Evolutionary conservation across 345 rosid genomes (phyloP).

Genomic region (Pugionium dolabratum): DNA sequence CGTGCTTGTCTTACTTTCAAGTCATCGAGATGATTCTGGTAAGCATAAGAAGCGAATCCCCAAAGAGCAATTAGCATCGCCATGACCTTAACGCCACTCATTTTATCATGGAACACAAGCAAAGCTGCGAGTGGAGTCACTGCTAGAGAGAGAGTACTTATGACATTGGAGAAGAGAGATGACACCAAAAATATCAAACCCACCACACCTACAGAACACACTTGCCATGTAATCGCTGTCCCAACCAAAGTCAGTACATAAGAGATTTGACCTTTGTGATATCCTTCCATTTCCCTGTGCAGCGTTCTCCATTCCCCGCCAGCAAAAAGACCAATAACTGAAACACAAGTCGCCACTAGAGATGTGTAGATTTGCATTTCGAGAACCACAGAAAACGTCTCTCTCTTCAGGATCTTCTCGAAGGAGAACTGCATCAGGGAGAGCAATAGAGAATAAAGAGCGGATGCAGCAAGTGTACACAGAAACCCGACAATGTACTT

Average conservation of each 20-base stretch:
- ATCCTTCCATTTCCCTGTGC: slow-evolving; percentile 46
- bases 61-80: slow-evolving; percentile 47
- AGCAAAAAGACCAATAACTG: slow-evolving; percentile 42
- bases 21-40: slow-evolving; percentile 48
- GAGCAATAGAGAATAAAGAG: slow-evolving; percentile 74
- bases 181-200: slow-evolving; percentile 47
- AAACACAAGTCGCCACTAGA: slow-evolving; percentile 42
- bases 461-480: slow-evolving; percentile 68
- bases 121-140: slow-evolving; percentile 42
- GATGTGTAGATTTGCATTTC: slow-evolving; percentile 58
- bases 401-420: slow-evolving; percentile 53
- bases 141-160: slow-evolving; percentile 40
- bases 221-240: slow-evolving; percentile 48
- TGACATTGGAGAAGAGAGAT: slow-evolving; percentile 49
- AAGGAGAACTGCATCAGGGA: slow-evolving; percentile 82
- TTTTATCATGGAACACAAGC: slow-evolving; percentile 42
- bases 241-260: slow-evolving; percentile 46
- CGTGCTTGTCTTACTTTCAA: slow-evolving; percentile 48
- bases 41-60: slow-evolving; percentile 53
- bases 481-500: slow-evolving; percentile 61
- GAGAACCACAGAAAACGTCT: slow-evolving; percentile 44
- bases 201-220: slow-evolving; percentile 45
- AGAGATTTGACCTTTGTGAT: slow-evolving; percentile 37
- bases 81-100: slow-evolving; percentile 43
- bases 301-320: slow-evolving; percentile 48